Conservation (phyloP, 495 filamentous ascomycete genomes). For the Melanomma pulvis-pyrius region DNA sequence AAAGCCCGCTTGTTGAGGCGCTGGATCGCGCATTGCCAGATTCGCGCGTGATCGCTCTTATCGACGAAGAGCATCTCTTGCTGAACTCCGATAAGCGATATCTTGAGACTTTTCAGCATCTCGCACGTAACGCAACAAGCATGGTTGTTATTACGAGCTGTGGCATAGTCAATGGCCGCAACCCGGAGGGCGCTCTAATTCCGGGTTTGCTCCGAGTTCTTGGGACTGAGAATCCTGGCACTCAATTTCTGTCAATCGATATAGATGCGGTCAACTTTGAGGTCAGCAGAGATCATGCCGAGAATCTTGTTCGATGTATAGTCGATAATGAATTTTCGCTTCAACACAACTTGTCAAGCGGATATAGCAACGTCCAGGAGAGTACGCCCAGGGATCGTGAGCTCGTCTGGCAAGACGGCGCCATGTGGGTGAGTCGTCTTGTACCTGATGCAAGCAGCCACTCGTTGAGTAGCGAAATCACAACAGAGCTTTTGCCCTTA, state of each 20-base stretch:
- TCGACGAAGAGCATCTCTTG: conserved; percentile 29
- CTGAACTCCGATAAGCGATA: conserved; percentile 13
- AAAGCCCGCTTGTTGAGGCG: not conserved
- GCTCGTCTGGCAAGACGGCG: conserved; percentile 43
- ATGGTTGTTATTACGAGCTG: conserved; percentile 26
- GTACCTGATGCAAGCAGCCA: conserved; percentile 30
- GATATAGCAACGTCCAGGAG: too few species aligned
- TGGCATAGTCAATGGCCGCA: conserved; percentile 31
- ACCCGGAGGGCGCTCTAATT: conserved; percentile 30
- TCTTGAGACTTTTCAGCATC: conserved; percentile 34
- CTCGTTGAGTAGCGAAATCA: not conserved
- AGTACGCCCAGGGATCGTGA: conserved; percentile 40
- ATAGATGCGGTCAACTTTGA: conserved; percentile 30
- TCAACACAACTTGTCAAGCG: not conserved
- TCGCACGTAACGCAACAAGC: conserved; percentile 25
- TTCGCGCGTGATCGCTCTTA: conserved; percentile 32
- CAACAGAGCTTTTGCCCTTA: conserved; percentile 28
- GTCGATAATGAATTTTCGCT: conserved; percentile 22
- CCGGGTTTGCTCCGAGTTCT: conserved; percentile 33
- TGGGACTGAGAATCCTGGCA: conserved; percentile 29
- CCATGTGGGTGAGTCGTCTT: conserved; percentile 40
- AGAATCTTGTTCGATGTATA: conserved; percentile 24
- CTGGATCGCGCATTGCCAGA: not conserved
- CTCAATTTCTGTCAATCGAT: conserved; percentile 28
- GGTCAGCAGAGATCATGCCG: not conserved